Percentiles rank a stretch among this genome's conserved stretches.
Evolutionary conservation across 345 rosid species (phyloP).

Genomic region (Euclidium syriacum): DNA sequence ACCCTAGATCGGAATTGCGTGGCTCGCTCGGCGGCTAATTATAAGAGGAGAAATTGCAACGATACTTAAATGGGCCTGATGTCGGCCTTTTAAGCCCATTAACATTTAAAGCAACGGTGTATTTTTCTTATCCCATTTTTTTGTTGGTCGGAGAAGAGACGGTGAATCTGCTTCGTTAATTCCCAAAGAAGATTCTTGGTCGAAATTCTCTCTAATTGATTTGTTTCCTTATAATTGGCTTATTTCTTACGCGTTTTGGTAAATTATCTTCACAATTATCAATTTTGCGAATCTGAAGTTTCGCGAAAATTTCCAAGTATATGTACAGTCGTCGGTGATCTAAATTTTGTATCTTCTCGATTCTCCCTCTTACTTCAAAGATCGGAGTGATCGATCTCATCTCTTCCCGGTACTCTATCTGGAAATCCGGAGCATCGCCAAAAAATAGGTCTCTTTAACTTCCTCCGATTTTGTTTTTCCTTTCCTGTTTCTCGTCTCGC

Average conservation of each 20-base stretch:
- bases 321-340: slow-evolving; percentile 10
- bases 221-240: background rate
- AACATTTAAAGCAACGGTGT: no score
- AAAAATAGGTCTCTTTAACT: slow-evolving; percentile 17
- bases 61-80: no score
- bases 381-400: slow-evolving; percentile 21
- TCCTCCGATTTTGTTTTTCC: background rate
- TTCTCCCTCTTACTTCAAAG: slow-evolving; percentile 19
- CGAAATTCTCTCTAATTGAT: slow-evolving; percentile 10
- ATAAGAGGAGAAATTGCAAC: background rate
- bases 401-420: background rate
- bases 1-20: background rate
- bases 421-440: slow-evolving; percentile 19
- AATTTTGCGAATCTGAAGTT: background rate
- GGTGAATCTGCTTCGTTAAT: slow-evolving; percentile 7
- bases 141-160: background rate
- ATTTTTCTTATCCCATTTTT: no score
- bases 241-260: background rate
- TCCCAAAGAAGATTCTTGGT: no score
- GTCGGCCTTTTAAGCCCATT: no score
- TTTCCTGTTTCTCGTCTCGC: background rate
- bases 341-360: slow-evolving; percentile 6
- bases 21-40: background rate
- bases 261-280: no score
- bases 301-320: background rate